phyloP scores from a whole-genome alignment of 2,329 filamentous ascomycete genomes.

The Stachybotrys elegans region DNA sequence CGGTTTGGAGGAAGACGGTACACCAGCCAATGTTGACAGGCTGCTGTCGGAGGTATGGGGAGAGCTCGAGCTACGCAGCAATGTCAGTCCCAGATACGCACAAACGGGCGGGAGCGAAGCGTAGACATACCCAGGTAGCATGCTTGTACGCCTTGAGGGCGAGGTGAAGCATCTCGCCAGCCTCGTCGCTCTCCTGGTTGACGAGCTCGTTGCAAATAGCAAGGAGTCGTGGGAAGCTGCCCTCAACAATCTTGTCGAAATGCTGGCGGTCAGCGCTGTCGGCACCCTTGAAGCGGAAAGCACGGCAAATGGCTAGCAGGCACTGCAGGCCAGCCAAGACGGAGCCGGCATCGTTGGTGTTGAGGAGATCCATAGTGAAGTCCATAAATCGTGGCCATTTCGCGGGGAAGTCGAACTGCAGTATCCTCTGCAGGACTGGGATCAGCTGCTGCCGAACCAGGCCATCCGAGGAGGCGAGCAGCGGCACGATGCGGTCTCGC shows the following conservation, averaged over 20 bases:
- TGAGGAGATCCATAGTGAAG: slow-evolving; percentile 82
- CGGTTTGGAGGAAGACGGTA: slow-evolving; percentile 85
- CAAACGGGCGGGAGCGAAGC: slow-evolving; percentile 2
- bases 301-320: slow-evolving; percentile 87
- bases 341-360: slow-evolving; percentile 77
- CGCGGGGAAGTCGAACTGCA: slow-evolving; percentile 91
- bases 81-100: background rate
- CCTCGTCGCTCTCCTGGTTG: slow-evolving; percentile 87
- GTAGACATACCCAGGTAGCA: slow-evolving; percentile 79
- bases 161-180: slow-evolving; percentile 92
- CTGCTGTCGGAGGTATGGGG: slow-evolving; percentile 70
- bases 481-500: slow-evolving; percentile 80
- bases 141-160: slow-evolving; percentile 98
- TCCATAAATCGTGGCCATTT: slow-evolving; percentile 94
- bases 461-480: slow-evolving; percentile 74
- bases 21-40: slow-evolving; percentile 91
- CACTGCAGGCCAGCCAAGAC: slow-evolving; percentile 94
- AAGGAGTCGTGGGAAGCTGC: slow-evolving; percentile 83
- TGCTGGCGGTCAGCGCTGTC: slow-evolving; percentile 73
- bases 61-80: slow-evolving; percentile 71
- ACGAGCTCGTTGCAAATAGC: slow-evolving; percentile 84
- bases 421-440: slow-evolving; percentile 89
- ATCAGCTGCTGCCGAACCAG: slow-evolving; percentile 89
- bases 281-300: slow-evolving; percentile 85
- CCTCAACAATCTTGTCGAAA: slow-evolving; percentile 90